phyloP scores from a whole-genome alignment of 2,329 filamentous ascomycete species.

The Alternaria novae-zelandiae region DNA sequence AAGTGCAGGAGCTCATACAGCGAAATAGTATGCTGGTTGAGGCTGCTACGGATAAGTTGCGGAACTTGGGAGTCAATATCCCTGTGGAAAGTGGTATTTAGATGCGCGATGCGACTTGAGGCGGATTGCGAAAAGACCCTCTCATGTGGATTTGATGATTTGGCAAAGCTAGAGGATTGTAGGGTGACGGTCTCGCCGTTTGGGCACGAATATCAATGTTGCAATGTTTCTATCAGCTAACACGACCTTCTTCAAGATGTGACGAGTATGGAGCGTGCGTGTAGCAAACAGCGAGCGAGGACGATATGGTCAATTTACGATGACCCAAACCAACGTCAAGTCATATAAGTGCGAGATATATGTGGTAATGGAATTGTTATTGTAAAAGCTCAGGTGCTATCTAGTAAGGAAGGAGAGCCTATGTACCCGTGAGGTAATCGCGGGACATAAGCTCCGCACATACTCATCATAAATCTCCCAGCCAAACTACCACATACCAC shows the following conservation, averaged over 20 bases:
- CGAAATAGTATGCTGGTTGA: conserved; percentile 43
- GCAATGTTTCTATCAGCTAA: background rate
- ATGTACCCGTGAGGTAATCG: too few species aligned
- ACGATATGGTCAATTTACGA: background rate
- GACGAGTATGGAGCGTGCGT: background rate
- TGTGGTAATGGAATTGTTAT: too few species aligned
- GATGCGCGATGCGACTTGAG: background rate
- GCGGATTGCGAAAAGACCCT: background rate
- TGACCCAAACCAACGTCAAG: background rate
- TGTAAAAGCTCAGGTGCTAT: too few species aligned
- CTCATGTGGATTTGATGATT: background rate
- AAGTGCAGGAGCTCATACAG: conserved; percentile 42
- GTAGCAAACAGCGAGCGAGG: background rate
- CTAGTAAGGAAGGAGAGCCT: too few species aligned
- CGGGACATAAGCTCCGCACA: background rate
- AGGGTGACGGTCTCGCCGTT: background rate
- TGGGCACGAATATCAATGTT: background rate
- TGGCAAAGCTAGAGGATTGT: background rate
- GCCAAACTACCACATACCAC: background rate
- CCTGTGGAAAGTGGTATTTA: conserved; percentile 13
- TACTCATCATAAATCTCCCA: background rate
- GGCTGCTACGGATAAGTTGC: conserved; percentile 37
- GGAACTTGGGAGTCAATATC: conserved; percentile 36
- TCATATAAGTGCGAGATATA: background rate
- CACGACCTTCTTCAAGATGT: background rate